Evolutionary conservation across 1,284 basidiomycete species (phyloP).

Genomic region (Trametes pubescens): DNA sequence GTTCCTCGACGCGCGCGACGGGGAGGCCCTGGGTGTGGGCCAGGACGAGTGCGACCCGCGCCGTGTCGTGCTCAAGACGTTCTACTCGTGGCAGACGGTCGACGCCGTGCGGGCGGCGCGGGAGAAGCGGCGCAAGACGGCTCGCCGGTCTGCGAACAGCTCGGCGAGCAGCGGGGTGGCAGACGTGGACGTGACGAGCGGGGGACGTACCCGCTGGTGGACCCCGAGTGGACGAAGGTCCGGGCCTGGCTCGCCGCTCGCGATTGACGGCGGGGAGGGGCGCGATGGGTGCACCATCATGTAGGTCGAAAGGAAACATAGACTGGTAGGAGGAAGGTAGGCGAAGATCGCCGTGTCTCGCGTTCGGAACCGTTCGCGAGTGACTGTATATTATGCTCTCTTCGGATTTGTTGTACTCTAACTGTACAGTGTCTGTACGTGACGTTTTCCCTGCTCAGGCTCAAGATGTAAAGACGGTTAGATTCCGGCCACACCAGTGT

Average conservation of each 20-base stretch:
- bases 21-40: slow-evolving; percentile 61
- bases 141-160: slow-evolving; percentile 52
- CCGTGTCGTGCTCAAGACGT: slow-evolving; percentile 84
- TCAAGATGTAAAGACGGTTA: slow-evolving; percentile 7
- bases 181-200: slow-evolving; percentile 36
- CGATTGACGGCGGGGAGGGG: slow-evolving; percentile 43
- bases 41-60: slow-evolving; percentile 79
- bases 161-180: slow-evolving; percentile 41
- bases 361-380: background rate
- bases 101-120: slow-evolving; percentile 71
- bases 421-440: slow-evolving; percentile 20
- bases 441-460: background rate
- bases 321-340: slow-evolving; percentile 11
- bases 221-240: slow-evolving; percentile 49
- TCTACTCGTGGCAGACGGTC: slow-evolving; percentile 87
- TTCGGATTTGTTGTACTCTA: slow-evolving; percentile 19
- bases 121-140: slow-evolving; percentile 58
- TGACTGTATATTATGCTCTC: slow-evolving; percentile 6
- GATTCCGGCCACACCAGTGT: slow-evolving; percentile 1
- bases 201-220: slow-evolving; percentile 52
- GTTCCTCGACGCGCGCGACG: slow-evolving; percentile 74
- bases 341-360: background rate
- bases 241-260: slow-evolving; percentile 43
- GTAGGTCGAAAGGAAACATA: slow-evolving; percentile 36
- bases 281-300: slow-evolving; percentile 56